Evolutionary conservation across 2,329 filamentous ascomycete genomes (phyloP), one percentile per base, ranked within the genome.

Genomic region (Cladosporium sp.): DNA sequence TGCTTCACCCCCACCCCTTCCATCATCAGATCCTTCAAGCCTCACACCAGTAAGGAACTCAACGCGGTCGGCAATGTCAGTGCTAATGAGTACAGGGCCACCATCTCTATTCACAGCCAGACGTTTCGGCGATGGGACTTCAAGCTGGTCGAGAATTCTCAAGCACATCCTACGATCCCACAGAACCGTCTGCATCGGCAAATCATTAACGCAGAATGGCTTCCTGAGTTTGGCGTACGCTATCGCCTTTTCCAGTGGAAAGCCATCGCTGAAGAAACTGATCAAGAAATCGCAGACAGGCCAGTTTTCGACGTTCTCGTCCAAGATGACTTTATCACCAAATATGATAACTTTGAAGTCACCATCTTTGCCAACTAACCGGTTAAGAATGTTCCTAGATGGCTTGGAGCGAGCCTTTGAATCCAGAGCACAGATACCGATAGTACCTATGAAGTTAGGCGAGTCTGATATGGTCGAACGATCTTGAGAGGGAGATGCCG

Each of bases 301-400:
- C 92, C 92, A 97, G 71, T 97, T 96, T 74, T 96, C 91, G 57
- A 97, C 88, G 61, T 89, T 90, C 82, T 99, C 94, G 69, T 99
- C 94, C 35, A 99, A 80, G 65, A 99, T 99, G 42, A 97, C 93
- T 75, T 99, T 99, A 77, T 99, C 94, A 48, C 94, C 95, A 77
- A 99, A 99, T 12, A 99, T 93, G 61, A 96, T 88, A 22, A 97
- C 92, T 68, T 99, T 93, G 68, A 99, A 97, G 66, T 97, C 93
- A 50, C 87, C 85, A 64, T 95, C 92, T 64, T 94, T 93, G 34
- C 89, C 85, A 63, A 97, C 93, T 19, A 99, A 80, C 51, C 92
- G 85, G 69, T 96, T 97, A 59, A 99, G 77, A 65, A 99, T 99
- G 69, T 96, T 97, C 64, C 95, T 84, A 70, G 93, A 97, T 1